Evolutionary conservation across 805 yeast genomes (phyloP), one percentile per base, ranked within the genome.

Genomic region (Candida takata): DNA sequence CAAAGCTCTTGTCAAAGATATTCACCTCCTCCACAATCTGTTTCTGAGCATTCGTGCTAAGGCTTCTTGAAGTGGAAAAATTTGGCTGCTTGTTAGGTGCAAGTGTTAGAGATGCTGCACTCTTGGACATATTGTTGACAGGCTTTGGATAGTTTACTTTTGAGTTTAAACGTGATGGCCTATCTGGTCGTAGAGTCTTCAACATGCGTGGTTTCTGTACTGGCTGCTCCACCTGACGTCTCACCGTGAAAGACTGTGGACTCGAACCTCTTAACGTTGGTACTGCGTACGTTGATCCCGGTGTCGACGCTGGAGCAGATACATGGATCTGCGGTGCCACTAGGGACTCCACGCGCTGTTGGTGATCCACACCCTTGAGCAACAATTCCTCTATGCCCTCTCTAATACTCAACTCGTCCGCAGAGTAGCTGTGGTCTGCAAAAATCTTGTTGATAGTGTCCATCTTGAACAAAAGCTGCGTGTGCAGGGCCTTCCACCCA

Each of bases 401-500:
- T 21, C 49, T 42, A 8, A 72, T 47, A 42, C 65, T 61, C 4
- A 60, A 36, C 42, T 73, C 79, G 39, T 73, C 78, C 4, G 62
- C 65, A 0, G 70, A 49, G 37, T 48, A 72, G 35, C 41, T 37
- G 35, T 48, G 41, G 45, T 58, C 41, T 21, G 52, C 51, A 50
- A 52, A 54, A 41, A 56, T 55, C 35, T 71, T 60, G 50, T 79
- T 69, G 46, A 81, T 45, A 36, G 54, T 41, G 15, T 78, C 84
- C 29, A 79, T 57, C 46, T 74, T 74, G 51, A 64, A 72, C 32
- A 74, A 64, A 3, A 78, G 65, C 32, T 72, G 69, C 2, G 83
- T 75, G 43, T 78, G 84, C n/a, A 83, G 57, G 3, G 77, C 64
- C 44, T 77, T 80, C 88, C 90, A 81, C 3, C 88, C 88, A 40